Percentiles rank a stretch among this genome's conserved stretches.
Conservation (phyloP, 1,139 yeast genomes). For the Zygoascus hellenicus region DNA sequence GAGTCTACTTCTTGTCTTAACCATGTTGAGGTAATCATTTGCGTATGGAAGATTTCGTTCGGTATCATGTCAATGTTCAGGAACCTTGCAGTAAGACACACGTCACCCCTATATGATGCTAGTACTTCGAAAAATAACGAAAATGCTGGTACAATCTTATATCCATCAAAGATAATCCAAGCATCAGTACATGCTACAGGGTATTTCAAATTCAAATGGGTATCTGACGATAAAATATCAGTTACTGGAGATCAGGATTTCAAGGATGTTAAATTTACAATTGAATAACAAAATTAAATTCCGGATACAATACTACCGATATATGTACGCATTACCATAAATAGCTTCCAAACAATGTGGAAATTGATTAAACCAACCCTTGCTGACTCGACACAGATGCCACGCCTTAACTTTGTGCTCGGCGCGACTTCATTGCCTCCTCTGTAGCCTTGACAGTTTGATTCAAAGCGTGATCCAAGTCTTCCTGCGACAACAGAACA, state of each 20-base stretch:
- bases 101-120: neutral
- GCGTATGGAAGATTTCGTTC: slow-evolving; percentile 15
- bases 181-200: slow-evolving; percentile 4
- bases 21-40: slow-evolving; percentile 7
- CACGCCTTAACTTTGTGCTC: neutral
- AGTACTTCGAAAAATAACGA: neutral
- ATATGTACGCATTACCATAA: slow-evolving; percentile 29
- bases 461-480: slow-evolving; percentile 61
- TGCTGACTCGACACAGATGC: too few relatives aligned
- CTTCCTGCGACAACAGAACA: slow-evolving; percentile 74
- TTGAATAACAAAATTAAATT: neutral
- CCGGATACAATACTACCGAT: slow-evolving; percentile 1
- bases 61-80: slow-evolving; percentile 15
- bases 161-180: neutral
- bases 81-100: slow-evolving; percentile 3
- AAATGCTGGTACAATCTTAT: neutral
- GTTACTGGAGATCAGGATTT: slow-evolving; percentile 6
- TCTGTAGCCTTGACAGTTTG: slow-evolving; percentile 12
- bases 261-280: slow-evolving; percentile 2
- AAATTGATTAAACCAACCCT: too few relatives aligned
- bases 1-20: neutral
- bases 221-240: slow-evolving; percentile 3
- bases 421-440: neutral
- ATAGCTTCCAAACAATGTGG: slow-evolving; percentile 1
- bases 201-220: slow-evolving; percentile 9